Percentiles rank a stretch among this genome's conserved stretches.
Conservation (phyloP, 768 basidiomycete species). For the Trametes cingulata region DNA sequence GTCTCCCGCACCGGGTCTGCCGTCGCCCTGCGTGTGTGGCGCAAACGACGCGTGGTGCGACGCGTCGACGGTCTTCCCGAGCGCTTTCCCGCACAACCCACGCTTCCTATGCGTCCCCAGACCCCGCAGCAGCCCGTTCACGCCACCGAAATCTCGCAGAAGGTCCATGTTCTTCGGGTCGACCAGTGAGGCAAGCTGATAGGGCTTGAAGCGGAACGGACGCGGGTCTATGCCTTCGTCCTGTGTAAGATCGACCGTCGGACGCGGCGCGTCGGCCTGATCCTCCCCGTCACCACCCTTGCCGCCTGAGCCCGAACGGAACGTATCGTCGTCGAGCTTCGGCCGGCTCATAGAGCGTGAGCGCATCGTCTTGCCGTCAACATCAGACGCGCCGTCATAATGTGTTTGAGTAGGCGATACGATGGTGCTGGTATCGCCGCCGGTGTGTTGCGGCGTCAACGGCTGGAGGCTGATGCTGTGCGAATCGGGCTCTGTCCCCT, state of each 20-base stretch:
- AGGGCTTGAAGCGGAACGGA: conserved; percentile 76
- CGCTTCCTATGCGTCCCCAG: conserved; percentile 65
- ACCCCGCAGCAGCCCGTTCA: conserved; percentile 61
- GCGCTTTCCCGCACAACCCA: conserved; percentile 39
- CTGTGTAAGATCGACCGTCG: conserved; percentile 35
- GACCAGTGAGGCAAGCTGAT: conserved; percentile 77
- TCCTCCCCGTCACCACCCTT: conserved; percentile 19
- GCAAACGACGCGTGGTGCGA: conserved; percentile 12
- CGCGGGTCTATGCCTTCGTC: conserved; percentile 57
- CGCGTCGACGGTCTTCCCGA: conserved; percentile 12
- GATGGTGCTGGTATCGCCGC: conserved; percentile 37
- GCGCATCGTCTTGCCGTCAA: conserved; percentile 26
- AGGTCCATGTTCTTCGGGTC: conserved; percentile 82
- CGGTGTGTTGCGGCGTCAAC: conserved; percentile 33
- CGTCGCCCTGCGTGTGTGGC: conserved; percentile 6
- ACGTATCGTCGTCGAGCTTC: conserved; percentile 15
- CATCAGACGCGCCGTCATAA: conserved; percentile 37
- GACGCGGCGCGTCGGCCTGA: conserved; percentile 28
- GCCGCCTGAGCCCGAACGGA: neutral
- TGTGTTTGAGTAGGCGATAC: conserved; percentile 41
- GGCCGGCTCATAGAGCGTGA: conserved; percentile 17
- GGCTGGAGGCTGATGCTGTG: conserved; percentile 25
- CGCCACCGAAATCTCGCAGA: conserved; percentile 73
- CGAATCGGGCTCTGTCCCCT: conserved; percentile 39
- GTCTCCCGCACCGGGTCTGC: conserved; percentile 20